Evolutionary conservation across 331 rosid genomes (phyloP).

Genomic region (Rosa hybrid): DNA sequence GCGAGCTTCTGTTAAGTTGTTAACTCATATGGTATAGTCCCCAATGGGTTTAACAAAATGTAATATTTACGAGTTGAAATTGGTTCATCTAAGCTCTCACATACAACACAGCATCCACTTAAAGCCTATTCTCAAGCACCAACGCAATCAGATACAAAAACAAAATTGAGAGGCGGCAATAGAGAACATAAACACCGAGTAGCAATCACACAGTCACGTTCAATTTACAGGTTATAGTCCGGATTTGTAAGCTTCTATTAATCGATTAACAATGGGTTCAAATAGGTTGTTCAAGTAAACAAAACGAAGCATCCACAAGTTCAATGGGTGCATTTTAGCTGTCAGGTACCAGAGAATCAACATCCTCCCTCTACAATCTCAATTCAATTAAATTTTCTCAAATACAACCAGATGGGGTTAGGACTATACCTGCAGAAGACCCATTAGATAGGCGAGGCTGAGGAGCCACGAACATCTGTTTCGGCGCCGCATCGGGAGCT

Average conservation of each 20-base stretch:
- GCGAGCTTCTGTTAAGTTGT: neutral
- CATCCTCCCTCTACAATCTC: neutral
- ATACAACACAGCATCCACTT: neutral
- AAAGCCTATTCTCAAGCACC: neutral
- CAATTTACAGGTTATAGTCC: neutral
- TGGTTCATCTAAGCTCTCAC: neutral
- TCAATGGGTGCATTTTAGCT: neutral
- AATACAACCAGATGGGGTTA: neutral
- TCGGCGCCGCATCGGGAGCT: constrained; percentile 24
- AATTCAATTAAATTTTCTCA: neutral
- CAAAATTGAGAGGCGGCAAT: constrained; percentile 27
- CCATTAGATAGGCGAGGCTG: constrained; percentile 22
- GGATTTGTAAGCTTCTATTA: too few species aligned
- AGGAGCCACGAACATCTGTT: constrained; percentile 33
- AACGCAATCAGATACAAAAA: neutral
- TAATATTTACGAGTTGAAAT: neutral
- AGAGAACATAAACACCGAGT: neutral
- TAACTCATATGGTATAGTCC: neutral
- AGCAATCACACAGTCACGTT: neutral
- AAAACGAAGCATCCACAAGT: neutral
- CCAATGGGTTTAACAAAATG: neutral
- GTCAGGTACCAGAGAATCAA: neutral
- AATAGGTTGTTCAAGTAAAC: neutral
- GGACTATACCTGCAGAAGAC: constrained; percentile 49
- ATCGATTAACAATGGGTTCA: neutral